Percentiles rank a stretch among this genome's conserved stretches.
Evolutionary conservation across 192 early-diverging fungal genomes (phyloP).

Genomic region (Rhizophlyctis rosea): DNA sequence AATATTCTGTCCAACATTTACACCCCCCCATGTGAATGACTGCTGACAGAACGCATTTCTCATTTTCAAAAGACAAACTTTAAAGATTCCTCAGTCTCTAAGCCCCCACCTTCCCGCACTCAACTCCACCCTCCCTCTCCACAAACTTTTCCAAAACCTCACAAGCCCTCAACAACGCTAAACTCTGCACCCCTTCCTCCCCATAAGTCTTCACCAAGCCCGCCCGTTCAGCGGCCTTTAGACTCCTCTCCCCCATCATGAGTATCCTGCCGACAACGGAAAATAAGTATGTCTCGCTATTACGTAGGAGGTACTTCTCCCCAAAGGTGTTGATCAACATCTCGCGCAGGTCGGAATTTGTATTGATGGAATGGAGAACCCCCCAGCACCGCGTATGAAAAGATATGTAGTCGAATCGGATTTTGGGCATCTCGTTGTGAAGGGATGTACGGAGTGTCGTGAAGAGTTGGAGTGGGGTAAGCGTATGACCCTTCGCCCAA

Average conservation of each 20-base stretch:
- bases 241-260: not conserved
- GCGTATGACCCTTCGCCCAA: not conserved
- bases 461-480: conserved; percentile 14
- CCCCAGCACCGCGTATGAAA: conserved; percentile 6
- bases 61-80: too few species aligned
- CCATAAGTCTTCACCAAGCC: too few species aligned
- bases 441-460: conserved; percentile 1
- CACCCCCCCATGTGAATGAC: too few species aligned
- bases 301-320: not conserved
- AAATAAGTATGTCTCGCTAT: conserved; percentile 6
- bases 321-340: not conserved
- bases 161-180: too few species aligned
- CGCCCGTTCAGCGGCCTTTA: too few species aligned
- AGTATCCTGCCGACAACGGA: conserved; percentile 5
- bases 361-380: not conserved
- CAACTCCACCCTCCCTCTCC: too few species aligned
- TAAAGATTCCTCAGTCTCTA: too few species aligned
- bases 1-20: too few species aligned
- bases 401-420: conserved; percentile 15
- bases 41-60: too few species aligned
- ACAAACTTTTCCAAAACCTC: too few species aligned
- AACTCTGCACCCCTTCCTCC: too few species aligned
- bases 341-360: not conserved
- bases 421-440: not conserved
- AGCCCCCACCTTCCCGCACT: too few species aligned